Percentiles rank a stretch among this genome's conserved stretches.
Evolutionary conservation across 495 filamentous ascomycete genomes (phyloP).

Genomic region (Penicillium malachiteum): DNA sequence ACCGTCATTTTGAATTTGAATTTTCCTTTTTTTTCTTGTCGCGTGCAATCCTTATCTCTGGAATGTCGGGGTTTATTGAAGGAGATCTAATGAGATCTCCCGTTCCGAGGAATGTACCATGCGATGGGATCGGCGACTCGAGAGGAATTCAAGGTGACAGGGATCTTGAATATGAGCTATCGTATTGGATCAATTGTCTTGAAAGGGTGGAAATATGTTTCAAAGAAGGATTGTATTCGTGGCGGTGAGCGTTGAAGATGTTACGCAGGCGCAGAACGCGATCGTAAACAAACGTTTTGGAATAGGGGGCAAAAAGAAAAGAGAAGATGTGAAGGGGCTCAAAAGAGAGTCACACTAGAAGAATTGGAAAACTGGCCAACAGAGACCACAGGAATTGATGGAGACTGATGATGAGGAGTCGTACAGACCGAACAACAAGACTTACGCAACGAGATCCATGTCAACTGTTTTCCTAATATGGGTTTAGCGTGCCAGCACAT

Average conservation of each 20-base stretch:
- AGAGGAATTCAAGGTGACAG: constrained; percentile 17
- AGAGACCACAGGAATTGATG: not conserved
- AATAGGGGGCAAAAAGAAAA: not conserved
- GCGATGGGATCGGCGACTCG: constrained; percentile 23
- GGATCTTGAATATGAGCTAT: constrained; percentile 1
- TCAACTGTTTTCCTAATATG: constrained; percentile 41
- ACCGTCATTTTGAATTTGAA: constrained; percentile 36
- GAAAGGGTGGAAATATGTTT: not conserved
- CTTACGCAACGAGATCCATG: constrained; percentile 20
- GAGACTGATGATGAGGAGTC: constrained; percentile 9
- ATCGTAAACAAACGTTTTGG: not conserved
- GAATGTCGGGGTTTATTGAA: constrained; percentile 36
- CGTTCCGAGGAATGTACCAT: constrained; percentile 51
- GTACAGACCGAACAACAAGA: constrained; percentile 25
- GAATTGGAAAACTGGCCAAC: constrained; percentile 12
- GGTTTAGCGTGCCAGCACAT: constrained; percentile 43
- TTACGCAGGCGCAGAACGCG: not conserved
- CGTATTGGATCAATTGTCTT: not conserved
- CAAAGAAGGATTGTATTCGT: not conserved
- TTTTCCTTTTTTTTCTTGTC: not conserved
- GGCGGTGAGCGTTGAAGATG: constrained; percentile 9
- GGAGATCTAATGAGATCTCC: constrained; percentile 52
- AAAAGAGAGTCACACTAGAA: not conserved
- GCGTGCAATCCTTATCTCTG: constrained; percentile 23
- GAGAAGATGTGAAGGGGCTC: not conserved